phyloP scores from a whole-genome alignment of 345 rosid genomes.

The Eucalyptus coolabah region DNA sequence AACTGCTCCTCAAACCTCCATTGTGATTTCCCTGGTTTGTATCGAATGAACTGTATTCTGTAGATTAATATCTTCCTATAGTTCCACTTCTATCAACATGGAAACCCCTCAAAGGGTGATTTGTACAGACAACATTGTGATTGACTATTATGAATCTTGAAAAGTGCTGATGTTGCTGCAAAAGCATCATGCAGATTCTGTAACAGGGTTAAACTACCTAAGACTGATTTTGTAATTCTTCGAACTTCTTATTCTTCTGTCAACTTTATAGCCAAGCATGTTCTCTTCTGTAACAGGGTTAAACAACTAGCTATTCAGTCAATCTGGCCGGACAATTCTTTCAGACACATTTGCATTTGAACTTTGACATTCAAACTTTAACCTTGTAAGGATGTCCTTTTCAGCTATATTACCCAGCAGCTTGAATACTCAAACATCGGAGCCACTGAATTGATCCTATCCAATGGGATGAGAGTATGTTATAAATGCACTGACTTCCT shows the following conservation, averaged over 20 bases:
- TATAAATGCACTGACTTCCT: conserved; percentile 77
- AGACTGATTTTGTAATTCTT: neutral
- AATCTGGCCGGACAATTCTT: neutral
- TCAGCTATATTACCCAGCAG: conserved; percentile 47
- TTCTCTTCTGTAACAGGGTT: too few relatives aligned
- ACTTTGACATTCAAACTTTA: neutral
- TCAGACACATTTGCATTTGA: neutral
- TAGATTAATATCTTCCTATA: neutral
- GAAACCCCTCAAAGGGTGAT: neutral
- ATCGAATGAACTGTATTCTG: neutral
- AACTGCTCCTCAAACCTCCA: neutral
- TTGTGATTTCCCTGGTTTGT: neutral
- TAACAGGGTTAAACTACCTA: neutral
- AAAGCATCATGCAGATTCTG: neutral
- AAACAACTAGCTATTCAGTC: neutral
- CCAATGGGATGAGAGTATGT: conserved; percentile 85
- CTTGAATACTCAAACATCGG: conserved; percentile 56
- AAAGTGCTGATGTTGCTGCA: neutral
- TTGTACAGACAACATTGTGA: neutral
- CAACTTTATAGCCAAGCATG: neutral
- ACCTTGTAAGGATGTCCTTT: conserved; percentile 9
- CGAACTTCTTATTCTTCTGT: neutral
- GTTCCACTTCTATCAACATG: neutral
- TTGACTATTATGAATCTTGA: neutral
- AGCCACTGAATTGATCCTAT: conserved; percentile 68